Evolutionary conservation across 108 stramenopile genomes (phyloP), one percentile per base, ranked within the genome.

Genomic region (Cyclostephanos invisitatus): DNA sequence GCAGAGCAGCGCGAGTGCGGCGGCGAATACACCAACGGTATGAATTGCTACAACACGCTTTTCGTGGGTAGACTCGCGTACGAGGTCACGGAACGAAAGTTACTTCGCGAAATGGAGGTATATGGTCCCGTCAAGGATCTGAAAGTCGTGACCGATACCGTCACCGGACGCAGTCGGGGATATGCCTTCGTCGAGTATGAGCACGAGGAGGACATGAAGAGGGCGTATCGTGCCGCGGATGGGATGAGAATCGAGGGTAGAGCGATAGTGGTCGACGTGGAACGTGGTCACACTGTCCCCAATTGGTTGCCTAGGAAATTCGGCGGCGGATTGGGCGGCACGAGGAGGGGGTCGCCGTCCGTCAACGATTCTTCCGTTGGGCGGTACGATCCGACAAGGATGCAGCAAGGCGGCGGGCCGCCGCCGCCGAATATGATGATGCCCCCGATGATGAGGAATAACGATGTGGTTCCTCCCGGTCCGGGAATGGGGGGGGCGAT

Each of bases 181-280:
- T 97, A 96, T 84, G 97, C 90, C 9, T 98, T 99, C 85, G 85
- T 99, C 7, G 97, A 99, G 77, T 98, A 91, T 71, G 95, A 96
- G 46, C 83, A 87, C 51, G 91, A 92, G 67, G 89, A 91, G 70
- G 93, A 91, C 64, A 92, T 91, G 95, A 91, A 91, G 63, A 68
- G 86, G 3, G 98, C 96, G 27, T 97, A 91, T 80, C 80, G 93
- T 8, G 83, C 87, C 7, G 92, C 93, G 5, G 96, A 98, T 80
- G 97, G 92, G 24, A 93, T 92, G 84, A 90, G 83, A 62, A 83
- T 99, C 38, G 96, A 97, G 70, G 97, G 97, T 20, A 55, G 95
- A 15, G 64, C 80, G 11, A 88, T 98, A 36, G 89, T 98, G 1
- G 96, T 91, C 17, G 98, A 98, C 86, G 98, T 99, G 12, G 97